These are phyloP conservation scores for Venturia nashicola DNA, from an alignment of 2,329 filamentous ascomycete genomes.

Conservation along the genomic window DNA sequence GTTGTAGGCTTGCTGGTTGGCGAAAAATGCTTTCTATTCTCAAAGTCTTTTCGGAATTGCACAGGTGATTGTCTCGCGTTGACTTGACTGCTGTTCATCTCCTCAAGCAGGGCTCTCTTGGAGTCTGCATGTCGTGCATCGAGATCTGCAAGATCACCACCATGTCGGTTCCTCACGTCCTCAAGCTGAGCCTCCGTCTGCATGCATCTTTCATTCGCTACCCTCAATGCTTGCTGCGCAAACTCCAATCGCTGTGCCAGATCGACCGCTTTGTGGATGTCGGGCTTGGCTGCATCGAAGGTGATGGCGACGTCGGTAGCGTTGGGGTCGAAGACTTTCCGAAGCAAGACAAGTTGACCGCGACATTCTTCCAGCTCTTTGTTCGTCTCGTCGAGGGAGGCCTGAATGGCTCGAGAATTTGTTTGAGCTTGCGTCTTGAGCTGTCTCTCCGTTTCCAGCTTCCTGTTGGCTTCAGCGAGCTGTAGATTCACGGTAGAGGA, in stretches of 20 bases:
- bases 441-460: constrained; percentile 81
- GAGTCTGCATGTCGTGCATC: constrained; percentile 49
- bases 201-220: constrained; percentile 67
- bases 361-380: constrained; percentile 71
- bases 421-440: constrained; percentile 73
- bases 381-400: constrained; percentile 65
- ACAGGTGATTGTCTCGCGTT: constrained; percentile 52
- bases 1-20: constrained; percentile 50
- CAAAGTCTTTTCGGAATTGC: constrained; percentile 47
- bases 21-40: constrained; percentile 51
- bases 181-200: constrained; percentile 75
- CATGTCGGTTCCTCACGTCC: constrained; percentile 62
- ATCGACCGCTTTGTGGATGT: constrained; percentile 56
- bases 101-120: constrained; percentile 67
- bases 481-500: constrained; percentile 71
- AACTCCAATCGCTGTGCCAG: constrained; percentile 78
- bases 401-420: constrained; percentile 70
- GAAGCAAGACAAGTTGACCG: constrained; percentile 65
- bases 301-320: constrained; percentile 51
- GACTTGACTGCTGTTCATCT: constrained; percentile 75
- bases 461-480: constrained; percentile 78
- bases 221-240: constrained; percentile 74
- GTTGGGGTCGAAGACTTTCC: constrained; percentile 77
- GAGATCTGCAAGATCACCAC: constrained; percentile 56
- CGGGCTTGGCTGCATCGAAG: constrained; percentile 56